Evolutionary conservation across 257 asterid genomes (phyloP).

Genomic region (Echites panduratus): DNA sequence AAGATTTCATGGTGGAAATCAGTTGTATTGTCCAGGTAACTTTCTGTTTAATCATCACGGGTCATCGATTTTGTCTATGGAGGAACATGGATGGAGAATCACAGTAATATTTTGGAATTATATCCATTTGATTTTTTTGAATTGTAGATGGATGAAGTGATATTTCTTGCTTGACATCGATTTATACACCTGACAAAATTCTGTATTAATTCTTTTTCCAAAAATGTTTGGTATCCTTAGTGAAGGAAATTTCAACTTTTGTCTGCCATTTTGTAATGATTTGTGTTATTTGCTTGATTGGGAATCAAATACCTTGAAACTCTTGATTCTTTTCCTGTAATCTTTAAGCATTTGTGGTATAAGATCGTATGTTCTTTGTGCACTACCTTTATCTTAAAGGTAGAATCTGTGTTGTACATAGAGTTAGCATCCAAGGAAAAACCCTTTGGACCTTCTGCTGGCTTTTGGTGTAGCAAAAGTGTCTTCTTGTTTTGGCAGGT

Average conservation of each 20-base stretch:
- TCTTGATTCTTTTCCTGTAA: not conserved
- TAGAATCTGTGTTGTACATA: not conserved
- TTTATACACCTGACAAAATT: not conserved
- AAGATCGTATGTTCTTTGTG: not conserved
- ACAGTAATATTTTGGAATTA: too few species aligned
- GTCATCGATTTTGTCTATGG: not conserved
- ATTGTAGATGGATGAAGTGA: not conserved
- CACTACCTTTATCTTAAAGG: not conserved
- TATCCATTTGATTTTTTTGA: not conserved
- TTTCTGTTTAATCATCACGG: not conserved
- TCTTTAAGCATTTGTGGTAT: not conserved
- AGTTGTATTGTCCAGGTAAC: conserved; percentile 50
- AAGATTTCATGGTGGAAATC: conserved; percentile 43
- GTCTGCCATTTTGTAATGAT: not conserved
- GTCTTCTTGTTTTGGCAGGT: too few species aligned
- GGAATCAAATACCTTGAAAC: not conserved
- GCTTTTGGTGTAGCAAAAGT: too few species aligned
- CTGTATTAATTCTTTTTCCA: not conserved
- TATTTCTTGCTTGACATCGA: not conserved
- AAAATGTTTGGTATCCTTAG: not conserved
- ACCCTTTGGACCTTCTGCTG: too few species aligned
- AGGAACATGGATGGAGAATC: not conserved
- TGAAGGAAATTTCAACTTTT: not conserved
- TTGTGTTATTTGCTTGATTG: not conserved
- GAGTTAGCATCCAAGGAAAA: too few species aligned